These are phyloP conservation scores for Trametes maxima DNA, from an alignment of 768 basidiomycete genomes.

Conservation along the genomic window DNA sequence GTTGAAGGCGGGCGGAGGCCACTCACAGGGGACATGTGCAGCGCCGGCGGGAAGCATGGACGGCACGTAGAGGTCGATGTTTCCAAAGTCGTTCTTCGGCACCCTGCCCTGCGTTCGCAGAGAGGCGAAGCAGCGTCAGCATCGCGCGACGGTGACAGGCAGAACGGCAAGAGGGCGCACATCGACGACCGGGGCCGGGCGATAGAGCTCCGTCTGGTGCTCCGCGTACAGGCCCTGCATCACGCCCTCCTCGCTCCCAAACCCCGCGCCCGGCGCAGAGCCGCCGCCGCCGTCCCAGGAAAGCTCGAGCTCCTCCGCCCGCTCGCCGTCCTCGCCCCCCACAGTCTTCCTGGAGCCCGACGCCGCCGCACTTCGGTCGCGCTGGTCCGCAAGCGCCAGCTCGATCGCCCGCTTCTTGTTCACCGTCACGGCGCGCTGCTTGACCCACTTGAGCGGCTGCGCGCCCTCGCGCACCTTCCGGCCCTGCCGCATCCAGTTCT, in stretches of 20 bases:
- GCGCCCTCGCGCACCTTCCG: conserved; percentile 68
- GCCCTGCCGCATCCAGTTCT: conserved; percentile 94
- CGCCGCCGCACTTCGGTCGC: conserved; percentile 24
- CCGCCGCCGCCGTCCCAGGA: conserved; percentile 6
- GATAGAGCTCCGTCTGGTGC: conserved; percentile 81
- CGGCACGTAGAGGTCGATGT: conserved; percentile 93
- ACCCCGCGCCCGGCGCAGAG: conserved; percentile 28
- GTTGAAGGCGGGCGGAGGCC: background rate
- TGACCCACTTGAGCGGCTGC: conserved; percentile 90
- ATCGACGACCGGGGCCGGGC: conserved; percentile 79
- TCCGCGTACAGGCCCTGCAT: conserved; percentile 89
- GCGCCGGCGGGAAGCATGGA: conserved; percentile 92
- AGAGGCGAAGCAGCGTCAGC: background rate
- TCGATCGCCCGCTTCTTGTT: conserved; percentile 75
- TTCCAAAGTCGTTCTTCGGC: conserved; percentile 95
- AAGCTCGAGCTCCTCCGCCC: conserved; percentile 19
- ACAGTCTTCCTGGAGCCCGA: conserved; percentile 3
- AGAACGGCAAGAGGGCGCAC: conserved; percentile 48
- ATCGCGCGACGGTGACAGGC: background rate
- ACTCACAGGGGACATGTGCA: conserved; percentile 88
- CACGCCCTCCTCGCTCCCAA: conserved; percentile 47
- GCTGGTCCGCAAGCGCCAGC: conserved; percentile 47
- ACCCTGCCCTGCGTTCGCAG: conserved; percentile 69
- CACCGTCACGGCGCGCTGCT: conserved; percentile 81
- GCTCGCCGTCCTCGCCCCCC: conserved; percentile 26